Evolutionary conservation across 768 basidiomycete species (phyloP).

Genomic region (Russula ochroleuca): DNA sequence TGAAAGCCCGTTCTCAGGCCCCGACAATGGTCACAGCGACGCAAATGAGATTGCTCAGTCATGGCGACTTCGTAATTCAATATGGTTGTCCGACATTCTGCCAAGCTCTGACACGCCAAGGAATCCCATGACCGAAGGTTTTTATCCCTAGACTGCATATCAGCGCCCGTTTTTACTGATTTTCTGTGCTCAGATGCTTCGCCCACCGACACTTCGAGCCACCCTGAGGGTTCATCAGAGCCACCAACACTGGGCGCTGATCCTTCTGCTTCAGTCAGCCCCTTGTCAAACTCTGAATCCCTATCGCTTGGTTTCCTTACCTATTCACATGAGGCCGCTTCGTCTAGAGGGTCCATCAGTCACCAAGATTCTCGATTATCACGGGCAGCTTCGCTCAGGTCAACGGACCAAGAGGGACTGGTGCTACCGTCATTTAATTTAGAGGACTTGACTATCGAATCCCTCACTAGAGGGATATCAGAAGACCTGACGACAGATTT

Average conservation of each 20-base stretch:
- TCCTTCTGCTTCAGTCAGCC: not conserved
- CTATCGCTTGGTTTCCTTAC: not conserved
- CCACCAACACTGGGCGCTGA: not conserved
- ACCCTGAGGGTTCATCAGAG: not conserved
- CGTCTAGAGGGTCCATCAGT: not conserved
- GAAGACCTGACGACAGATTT: not conserved
- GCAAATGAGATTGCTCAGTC: slow-evolving; percentile 21
- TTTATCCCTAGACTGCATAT: not conserved
- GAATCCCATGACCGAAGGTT: slow-evolving; percentile 10
- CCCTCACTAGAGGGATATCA: not conserved
- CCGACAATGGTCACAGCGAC: slow-evolving; percentile 5
- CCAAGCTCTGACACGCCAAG: not conserved
- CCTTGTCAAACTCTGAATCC: not conserved
- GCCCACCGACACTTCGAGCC: not conserved
- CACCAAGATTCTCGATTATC: not conserved
- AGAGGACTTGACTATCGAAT: not conserved
- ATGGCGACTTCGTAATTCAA: slow-evolving; percentile 15
- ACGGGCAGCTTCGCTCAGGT: not conserved
- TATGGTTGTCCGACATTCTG: not conserved
- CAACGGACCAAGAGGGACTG: not conserved
- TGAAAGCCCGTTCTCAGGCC: not conserved
- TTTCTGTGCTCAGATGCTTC: not conserved
- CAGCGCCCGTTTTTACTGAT: not conserved
- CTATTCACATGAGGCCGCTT: not conserved
- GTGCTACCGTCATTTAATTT: not conserved